These are phyloP conservation scores for Dipodascus albidus DNA, from an alignment of 805 yeast species.

Conservation along the genomic window DNA sequence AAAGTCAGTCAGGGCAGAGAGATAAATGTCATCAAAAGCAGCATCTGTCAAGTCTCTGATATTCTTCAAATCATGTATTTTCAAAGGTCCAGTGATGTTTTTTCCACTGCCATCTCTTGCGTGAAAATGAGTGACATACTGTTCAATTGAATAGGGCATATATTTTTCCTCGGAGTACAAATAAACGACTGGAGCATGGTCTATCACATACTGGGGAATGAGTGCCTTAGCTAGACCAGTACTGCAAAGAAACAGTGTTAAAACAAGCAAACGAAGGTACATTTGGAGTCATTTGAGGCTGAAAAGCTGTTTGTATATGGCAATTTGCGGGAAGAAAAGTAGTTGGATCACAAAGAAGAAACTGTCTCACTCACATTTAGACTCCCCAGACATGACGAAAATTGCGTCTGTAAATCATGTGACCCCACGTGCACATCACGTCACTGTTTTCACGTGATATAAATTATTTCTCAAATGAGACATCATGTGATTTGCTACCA, in stretches of 20 bases:
- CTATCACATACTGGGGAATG: constrained; percentile 21
- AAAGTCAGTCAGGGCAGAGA: constrained; percentile 65
- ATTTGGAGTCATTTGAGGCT: constrained; percentile 1
- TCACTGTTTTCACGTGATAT: no score
- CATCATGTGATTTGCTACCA: no score
- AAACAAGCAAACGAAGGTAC: neutral
- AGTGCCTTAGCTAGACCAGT: neutral
- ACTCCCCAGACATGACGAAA: no score
- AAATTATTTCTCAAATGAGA: no score
- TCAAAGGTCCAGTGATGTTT: constrained; percentile 20
- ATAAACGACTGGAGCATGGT: constrained; percentile 60
- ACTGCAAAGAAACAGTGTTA: neutral
- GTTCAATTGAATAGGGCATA: constrained; percentile 68
- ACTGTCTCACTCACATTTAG: no score
- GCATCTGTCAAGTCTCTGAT: constrained; percentile 24
- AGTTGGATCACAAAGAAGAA: neutral
- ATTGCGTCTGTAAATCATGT: no score
- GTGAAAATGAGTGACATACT: constrained; percentile 57
- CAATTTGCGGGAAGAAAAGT: no score
- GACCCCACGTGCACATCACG: no score
- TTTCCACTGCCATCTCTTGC: constrained; percentile 43
- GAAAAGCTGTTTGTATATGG: no score
- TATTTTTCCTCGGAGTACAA: constrained; percentile 82
- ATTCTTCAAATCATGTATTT: constrained; percentile 23
- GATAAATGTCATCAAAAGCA: constrained; percentile 31